A percentile compares a stretch with the other conserved stretches of the same genome.
Conservation (phyloP, 371 early-diverging fungal species). For the Rhizopus arrhizus region DNA sequence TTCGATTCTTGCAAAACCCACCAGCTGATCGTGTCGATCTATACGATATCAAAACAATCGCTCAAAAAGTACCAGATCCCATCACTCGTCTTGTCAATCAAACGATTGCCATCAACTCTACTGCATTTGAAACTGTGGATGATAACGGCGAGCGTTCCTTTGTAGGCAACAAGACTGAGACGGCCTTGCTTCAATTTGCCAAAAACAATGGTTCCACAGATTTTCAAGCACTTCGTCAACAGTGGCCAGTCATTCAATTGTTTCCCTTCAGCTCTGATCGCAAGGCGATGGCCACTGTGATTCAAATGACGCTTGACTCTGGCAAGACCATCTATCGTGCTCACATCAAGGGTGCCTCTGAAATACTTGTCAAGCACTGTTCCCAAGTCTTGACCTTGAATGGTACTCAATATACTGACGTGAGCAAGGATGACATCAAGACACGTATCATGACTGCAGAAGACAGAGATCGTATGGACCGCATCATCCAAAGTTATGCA, state of each 20-base stretch:
- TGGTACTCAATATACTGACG: conserved; percentile 22
- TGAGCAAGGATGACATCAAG: conserved; percentile 42
- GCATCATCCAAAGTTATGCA: conserved; percentile 65
- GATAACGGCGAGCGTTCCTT: conserved; percentile 60
- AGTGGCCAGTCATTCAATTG: conserved; percentile 58
- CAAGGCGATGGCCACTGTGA: conserved; percentile 87
- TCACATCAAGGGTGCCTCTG: conserved; percentile 88
- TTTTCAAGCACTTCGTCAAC: conserved; percentile 48
- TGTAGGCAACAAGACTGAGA: conserved; percentile 90
- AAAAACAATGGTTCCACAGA: conserved; percentile 46
- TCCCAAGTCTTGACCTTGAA: conserved; percentile 39
- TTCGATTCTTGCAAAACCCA: conserved; percentile 37
- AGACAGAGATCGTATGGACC: conserved; percentile 48
- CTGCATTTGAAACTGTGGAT: conserved; percentile 76
- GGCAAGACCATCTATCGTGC: conserved; percentile 56
- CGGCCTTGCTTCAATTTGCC: conserved; percentile 74
- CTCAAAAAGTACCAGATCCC: conserved; percentile 37
- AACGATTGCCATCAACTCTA: conserved; percentile 78
- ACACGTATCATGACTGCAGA: conserved; percentile 52
- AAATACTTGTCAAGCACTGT: conserved; percentile 68
- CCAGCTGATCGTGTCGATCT: conserved; percentile 39
- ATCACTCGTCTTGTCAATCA: conserved; percentile 54
- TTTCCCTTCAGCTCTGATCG: conserved; percentile 84
- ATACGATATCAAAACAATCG: conserved; percentile 33
- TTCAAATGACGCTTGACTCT: conserved; percentile 50